Evolutionary conservation across 768 basidiomycete genomes (phyloP).

Genomic region (Lactifluus rugatus): DNA sequence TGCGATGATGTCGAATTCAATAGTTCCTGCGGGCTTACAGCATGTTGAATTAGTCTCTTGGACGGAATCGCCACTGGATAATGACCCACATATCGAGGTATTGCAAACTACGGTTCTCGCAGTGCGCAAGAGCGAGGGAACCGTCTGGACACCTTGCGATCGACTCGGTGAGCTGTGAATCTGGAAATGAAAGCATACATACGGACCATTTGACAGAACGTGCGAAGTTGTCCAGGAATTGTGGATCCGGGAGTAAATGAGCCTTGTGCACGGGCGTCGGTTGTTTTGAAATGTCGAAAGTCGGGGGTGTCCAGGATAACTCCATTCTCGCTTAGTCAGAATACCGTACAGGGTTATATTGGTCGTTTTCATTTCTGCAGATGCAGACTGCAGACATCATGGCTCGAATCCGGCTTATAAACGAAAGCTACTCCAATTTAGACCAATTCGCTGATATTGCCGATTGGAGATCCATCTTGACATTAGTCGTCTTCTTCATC

Average conservation of each 20-base stretch:
- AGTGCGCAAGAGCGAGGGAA: constrained; percentile 52
- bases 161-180: neutral
- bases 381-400: neutral
- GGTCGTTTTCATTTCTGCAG: neutral
- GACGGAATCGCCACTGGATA: no score
- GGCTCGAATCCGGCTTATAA: no score
- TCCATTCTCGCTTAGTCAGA: neutral
- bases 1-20: neutral
- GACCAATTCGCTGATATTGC: neutral
- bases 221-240: constrained; percentile 17
- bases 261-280: constrained; percentile 1
- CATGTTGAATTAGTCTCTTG: neutral
- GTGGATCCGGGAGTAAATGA: constrained; percentile 3
- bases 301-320: constrained; percentile 13
- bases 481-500: constrained; percentile 11
- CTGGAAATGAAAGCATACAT: neutral
- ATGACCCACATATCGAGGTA: constrained; percentile 39
- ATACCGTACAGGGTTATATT: neutral
- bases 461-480: constrained; percentile 11
- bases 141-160: constrained; percentile 67
- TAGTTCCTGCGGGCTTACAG: constrained; percentile 1
- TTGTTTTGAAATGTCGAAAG: constrained; percentile 8
- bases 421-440: neutral
- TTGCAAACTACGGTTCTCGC: constrained; percentile 61
- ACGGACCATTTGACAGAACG: constrained; percentile 20